Conservation (phyloP, 2,329 filamentous ascomycete species). For the Shiraia sp. region DNA sequence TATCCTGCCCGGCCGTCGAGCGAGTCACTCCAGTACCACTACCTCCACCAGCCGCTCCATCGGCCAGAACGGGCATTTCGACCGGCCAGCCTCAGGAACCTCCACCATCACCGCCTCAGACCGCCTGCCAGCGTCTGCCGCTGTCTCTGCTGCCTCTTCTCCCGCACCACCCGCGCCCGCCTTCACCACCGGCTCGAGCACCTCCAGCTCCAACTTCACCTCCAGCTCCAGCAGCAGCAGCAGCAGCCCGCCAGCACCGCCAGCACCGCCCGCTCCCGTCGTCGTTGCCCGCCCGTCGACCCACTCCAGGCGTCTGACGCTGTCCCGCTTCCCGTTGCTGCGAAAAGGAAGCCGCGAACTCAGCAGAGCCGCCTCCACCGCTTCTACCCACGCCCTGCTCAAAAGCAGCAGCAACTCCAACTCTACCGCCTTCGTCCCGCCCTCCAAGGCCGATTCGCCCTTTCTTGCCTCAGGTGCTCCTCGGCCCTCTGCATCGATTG, state of each 20-base stretch:
- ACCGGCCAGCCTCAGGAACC: conserved; percentile 8
- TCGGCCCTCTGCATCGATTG: conserved; percentile 30
- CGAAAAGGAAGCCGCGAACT: conserved; percentile 39
- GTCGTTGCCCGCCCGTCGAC: conserved; percentile 11
- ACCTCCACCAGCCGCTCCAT: conserved; percentile 1
- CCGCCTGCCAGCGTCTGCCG: too few relatives aligned
- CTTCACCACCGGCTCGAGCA: conserved; percentile 3
- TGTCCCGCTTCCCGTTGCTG: conserved; percentile 41
- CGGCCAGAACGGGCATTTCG: conserved; percentile 4
- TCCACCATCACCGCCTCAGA: not conserved
- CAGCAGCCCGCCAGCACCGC: conserved; percentile 11
- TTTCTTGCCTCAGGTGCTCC: conserved; percentile 30
- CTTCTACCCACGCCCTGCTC: conserved; percentile 15
- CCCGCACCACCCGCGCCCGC: conserved; percentile 2
- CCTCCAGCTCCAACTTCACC: conserved; percentile 1
- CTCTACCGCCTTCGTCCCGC: too few relatives aligned
- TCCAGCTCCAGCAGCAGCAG: conserved; percentile 6
- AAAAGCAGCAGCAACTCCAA: too few relatives aligned
- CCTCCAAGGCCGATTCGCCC: conserved; percentile 16
- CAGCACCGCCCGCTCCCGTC: conserved; percentile 11
- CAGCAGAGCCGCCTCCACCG: conserved; percentile 20
- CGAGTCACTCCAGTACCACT: too few relatives aligned
- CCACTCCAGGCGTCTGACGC: conserved; percentile 32
- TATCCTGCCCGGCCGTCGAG: too few relatives aligned
- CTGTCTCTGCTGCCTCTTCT: too few relatives aligned